These are phyloP conservation scores for Nothophoma quercina DNA, from an alignment of 2,329 filamentous ascomycete genomes.

Conservation along the genomic window DNA sequence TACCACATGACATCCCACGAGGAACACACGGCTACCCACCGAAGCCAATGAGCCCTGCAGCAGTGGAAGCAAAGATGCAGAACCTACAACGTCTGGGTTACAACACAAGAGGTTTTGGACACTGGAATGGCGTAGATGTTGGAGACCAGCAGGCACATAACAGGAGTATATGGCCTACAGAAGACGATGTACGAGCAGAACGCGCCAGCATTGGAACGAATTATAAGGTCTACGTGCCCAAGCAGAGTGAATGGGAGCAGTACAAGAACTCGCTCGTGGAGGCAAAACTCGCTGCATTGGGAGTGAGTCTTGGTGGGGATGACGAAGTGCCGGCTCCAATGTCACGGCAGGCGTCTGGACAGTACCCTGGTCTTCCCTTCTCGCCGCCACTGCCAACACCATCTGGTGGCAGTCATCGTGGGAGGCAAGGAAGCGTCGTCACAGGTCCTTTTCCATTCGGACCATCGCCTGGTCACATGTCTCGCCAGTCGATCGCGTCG, in stretches of 20 bases:
- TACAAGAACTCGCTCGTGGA: conserved; percentile 87
- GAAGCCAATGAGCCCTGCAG: conserved; percentile 56
- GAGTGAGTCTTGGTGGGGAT: conserved; percentile 81
- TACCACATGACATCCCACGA: conserved; percentile 53
- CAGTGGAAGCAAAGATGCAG: conserved; percentile 68
- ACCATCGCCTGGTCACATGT: conserved; percentile 63
- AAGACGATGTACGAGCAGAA: conserved; percentile 65
- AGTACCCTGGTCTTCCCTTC: conserved; percentile 77
- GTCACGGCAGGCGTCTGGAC: conserved; percentile 75
- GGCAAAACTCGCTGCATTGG: conserved; percentile 89
- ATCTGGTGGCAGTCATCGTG: conserved; percentile 76
- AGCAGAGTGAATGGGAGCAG: conserved; percentile 75
- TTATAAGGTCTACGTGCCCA: conserved; percentile 72
- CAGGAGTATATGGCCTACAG: conserved; percentile 71
- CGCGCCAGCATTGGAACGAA: conserved; percentile 54
- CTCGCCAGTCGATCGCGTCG: conserved; percentile 71
- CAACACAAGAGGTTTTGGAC: conserved; percentile 71
- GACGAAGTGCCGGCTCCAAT: conserved; percentile 66
- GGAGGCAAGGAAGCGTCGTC: conserved; percentile 64
- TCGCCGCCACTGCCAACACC: conserved; percentile 83
- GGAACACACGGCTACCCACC: conserved; percentile 52
- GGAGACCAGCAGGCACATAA: conserved; percentile 61
- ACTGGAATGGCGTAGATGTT: conserved; percentile 56
- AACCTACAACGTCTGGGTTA: conserved; percentile 76
- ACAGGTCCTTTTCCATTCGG: conserved; percentile 65